Percentiles rank a stretch among this genome's conserved stretches.
These are phyloP conservation scores for Flaveria floridana DNA, from an alignment of 140 eudicot genomes.

Conservation along the genomic window DNA sequence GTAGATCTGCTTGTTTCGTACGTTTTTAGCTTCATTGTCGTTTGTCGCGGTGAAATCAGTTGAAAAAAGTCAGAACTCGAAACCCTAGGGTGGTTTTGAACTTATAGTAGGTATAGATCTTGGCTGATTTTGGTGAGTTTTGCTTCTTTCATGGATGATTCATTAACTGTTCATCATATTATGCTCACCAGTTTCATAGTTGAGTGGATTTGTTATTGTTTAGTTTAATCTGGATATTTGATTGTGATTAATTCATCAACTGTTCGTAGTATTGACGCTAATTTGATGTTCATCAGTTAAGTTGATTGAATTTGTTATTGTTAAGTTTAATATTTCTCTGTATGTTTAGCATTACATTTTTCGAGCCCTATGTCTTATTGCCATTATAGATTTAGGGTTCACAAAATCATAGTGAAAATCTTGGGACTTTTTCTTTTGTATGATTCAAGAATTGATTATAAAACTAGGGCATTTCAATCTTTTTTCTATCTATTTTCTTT, in stretches of 20 bases:
- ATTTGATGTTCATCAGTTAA: constrained; percentile 12
- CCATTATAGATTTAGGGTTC: too few relatives aligned
- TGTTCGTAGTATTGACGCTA: constrained; percentile 6
- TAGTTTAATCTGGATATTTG: neutral
- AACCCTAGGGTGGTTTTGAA: constrained; percentile 29
- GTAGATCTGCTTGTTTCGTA: constrained; percentile 32
- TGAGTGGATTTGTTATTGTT: neutral
- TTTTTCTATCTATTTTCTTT: too few relatives aligned
- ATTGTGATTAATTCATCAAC: neutral
- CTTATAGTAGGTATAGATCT: constrained; percentile 12
- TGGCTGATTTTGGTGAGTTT: neutral
- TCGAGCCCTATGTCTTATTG: too few relatives aligned
- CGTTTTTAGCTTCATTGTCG: neutral
- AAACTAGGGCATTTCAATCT: too few relatives aligned
- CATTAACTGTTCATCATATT: neutral
- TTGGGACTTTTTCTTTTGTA: too few relatives aligned
- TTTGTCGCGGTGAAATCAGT: constrained; percentile 13
- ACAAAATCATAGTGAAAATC: too few relatives aligned
- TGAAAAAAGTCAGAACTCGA: constrained; percentile 13
- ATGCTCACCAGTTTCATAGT: constrained; percentile 4
- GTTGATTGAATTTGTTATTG: neutral
- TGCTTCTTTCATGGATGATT: constrained; percentile 10
- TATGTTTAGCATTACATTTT: too few relatives aligned
- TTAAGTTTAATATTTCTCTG: too few relatives aligned
- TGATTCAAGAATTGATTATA: too few relatives aligned